A percentile compares a stretch with the other conserved stretches of the same genome.
These are phyloP conservation scores for Colletotrichum agaves DNA, from an alignment of 2,329 filamentous ascomycete species.

Conservation along the genomic window DNA sequence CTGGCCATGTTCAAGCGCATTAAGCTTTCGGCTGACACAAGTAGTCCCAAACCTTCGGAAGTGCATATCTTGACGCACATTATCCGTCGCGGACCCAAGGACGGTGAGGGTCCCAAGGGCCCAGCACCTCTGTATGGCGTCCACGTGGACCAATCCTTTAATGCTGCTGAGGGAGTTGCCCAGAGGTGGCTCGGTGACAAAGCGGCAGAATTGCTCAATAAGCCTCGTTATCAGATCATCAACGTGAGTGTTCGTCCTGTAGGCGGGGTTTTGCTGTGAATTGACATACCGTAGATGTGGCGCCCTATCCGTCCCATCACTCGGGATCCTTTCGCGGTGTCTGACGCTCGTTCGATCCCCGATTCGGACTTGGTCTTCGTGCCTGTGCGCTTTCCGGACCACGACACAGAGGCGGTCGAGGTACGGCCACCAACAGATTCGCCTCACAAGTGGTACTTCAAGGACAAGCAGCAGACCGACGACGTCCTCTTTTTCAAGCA, in stretches of 20 bases:
- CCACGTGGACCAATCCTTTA: constrained; percentile 68
- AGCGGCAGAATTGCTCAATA: constrained; percentile 46
- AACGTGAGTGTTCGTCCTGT: constrained; percentile 67
- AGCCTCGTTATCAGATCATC: constrained; percentile 62
- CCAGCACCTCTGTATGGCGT: constrained; percentile 43
- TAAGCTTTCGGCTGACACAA: background rate
- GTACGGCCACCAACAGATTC: constrained; percentile 55
- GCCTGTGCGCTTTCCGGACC: constrained; percentile 30
- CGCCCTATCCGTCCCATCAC: constrained; percentile 50
- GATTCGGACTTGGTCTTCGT: constrained; percentile 61
- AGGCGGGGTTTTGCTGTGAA: constrained; percentile 62
- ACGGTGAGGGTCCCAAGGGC: constrained; percentile 18
- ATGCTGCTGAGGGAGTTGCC: constrained; percentile 46
- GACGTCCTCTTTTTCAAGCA: constrained; percentile 71
- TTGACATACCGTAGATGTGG: constrained; percentile 48
- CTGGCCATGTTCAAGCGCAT: background rate
- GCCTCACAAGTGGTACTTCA: constrained; percentile 63
- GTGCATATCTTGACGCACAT: constrained; percentile 35
- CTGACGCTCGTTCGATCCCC: constrained; percentile 59
- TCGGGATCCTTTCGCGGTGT: constrained; percentile 63
- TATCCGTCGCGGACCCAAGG: constrained; percentile 31
- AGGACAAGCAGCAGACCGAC: constrained; percentile 60
- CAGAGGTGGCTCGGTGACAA: constrained; percentile 26
- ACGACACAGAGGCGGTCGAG: constrained; percentile 57
- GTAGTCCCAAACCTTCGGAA: constrained; percentile 27